phyloP scores from a whole-genome alignment of 345 rosid genomes.

The Euphorbia tirucalli region DNA sequence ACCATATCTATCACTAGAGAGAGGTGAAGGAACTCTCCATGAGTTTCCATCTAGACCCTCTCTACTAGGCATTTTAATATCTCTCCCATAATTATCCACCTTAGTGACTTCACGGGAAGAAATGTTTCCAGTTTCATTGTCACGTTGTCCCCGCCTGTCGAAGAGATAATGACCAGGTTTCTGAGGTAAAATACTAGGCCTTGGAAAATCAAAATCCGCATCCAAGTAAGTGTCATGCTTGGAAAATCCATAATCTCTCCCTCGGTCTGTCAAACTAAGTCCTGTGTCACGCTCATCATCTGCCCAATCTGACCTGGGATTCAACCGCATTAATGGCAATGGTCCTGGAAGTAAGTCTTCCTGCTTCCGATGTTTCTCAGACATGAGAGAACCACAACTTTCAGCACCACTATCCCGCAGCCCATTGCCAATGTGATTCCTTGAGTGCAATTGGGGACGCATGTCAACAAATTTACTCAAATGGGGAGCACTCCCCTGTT shows the following conservation, averaged over 20 bases:
- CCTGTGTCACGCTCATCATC: conserved; percentile 99
- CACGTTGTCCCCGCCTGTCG: conserved; percentile 61
- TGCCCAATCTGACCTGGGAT: conserved; percentile 96
- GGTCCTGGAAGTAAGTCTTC: conserved; percentile 67
- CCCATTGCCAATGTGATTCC: conserved; percentile 31
- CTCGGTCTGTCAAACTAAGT: conserved; percentile 54
- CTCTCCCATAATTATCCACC: conserved; percentile 42
- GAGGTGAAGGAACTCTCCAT: conserved; percentile 66
- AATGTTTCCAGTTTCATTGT: conserved; percentile 55
- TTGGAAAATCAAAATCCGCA: conserved; percentile 68
- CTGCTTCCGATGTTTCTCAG: conserved; percentile 52
- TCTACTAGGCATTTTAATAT: conserved; percentile 42
- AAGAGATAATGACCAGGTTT: conserved; percentile 48
- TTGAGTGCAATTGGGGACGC: conserved; percentile 60
- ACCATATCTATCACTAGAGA: conserved; percentile 41
- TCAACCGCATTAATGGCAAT: conserved; percentile 69
- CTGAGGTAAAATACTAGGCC: conserved; percentile 54
- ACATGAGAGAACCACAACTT: conserved; percentile 34
- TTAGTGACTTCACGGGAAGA: conserved; percentile 58
- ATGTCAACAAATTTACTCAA: conserved; percentile 47
- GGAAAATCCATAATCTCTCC: conserved; percentile 59
- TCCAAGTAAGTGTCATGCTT: conserved; percentile 74
- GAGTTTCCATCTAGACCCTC: conserved; percentile 67
- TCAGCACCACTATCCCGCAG: conserved; percentile 40
- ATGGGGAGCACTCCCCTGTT: conserved; percentile 35